Evolutionary conservation across 305 asterid species (phyloP), one percentile per base, ranked within the genome.

Genomic region (Fraxinus xanthoxyloides): DNA sequence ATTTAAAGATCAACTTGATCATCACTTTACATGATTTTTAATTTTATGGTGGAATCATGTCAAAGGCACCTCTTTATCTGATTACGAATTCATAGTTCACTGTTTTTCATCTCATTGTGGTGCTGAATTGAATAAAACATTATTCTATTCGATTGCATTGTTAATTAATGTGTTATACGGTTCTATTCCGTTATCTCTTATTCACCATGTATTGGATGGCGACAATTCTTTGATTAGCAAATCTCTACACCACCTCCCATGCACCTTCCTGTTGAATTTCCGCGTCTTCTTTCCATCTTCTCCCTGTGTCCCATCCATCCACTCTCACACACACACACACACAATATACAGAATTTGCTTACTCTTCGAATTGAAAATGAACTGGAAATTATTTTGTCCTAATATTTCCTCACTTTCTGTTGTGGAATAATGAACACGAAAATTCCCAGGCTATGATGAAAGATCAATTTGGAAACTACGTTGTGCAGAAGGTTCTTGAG

Each of bases 401-500:
- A 75, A 23, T 83, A 59, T 0, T 30, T 48, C 36, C 59, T 15
- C 56, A 38, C 17, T 23, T 15, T 43, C 77, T 75, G 72, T 8
- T 3, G 30, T 24, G 34, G 40, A 31, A 30, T 30, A 70, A 31
- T 24, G 69, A 32, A 17, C 35, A 79, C 61, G 79, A 24, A 82
- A 76, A 61, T 77, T 83, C 80, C 89, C 90, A 95, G 99, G 97
- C 91, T 63, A 95, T 93, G 99, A 95, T 93, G 99, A 95, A 95
- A 88, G 98, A 93, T 80, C 99, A 93, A 28, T 93, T 93, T 30
- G 98, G 95, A 23, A 95, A 95, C 90, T 95, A 92, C 76, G 98
- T 95, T 1, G 98, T 93, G 65, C 98, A 93, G 87, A 93, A 92
- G 83, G 95, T 92, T 19, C 93, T 95, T 1, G 97, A 93, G 89